These are phyloP conservation scores for Flaveria trinervia DNA, from an alignment of 129 eudicot genomes.

Conservation along the genomic window DNA sequence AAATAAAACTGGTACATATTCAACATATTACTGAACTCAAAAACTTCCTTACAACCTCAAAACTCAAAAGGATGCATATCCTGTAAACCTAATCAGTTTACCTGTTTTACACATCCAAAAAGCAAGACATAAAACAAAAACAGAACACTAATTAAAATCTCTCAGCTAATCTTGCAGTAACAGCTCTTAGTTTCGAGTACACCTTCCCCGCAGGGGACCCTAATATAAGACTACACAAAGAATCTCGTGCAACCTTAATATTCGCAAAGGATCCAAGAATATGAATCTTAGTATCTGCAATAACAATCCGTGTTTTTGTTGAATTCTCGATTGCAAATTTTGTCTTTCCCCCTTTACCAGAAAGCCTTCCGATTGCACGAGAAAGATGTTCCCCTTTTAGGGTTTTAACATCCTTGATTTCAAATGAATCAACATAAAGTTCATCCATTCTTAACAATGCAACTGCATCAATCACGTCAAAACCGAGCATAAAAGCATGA, in stretches of 20 bases:
- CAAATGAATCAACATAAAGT: conserved; percentile 76
- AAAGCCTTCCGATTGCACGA: conserved; percentile 74
- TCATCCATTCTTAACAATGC: conserved; percentile 70
- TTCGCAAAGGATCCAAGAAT: conserved; percentile 71
- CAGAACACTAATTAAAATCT: conserved; percentile 39
- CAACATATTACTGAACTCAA: background rate
- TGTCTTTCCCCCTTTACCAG: conserved; percentile 78
- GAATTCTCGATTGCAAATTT: conserved; percentile 77
- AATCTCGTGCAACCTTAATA: conserved; percentile 71
- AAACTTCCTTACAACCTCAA: conserved; percentile 17
- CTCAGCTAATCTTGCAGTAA: conserved; percentile 63
- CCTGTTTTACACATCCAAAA: conserved; percentile 20
- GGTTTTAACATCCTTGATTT: conserved; percentile 79
- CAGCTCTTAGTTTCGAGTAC: conserved; percentile 69
- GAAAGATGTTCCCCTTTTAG: conserved; percentile 68
- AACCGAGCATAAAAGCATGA: conserved; percentile 80
- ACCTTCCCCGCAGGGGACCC: conserved; percentile 77
- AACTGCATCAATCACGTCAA: conserved; percentile 64
- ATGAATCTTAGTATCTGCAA: conserved; percentile 75
- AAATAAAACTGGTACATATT: background rate
- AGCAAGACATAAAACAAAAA: background rate
- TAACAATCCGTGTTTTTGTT: conserved; percentile 73
- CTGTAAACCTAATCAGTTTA: background rate
- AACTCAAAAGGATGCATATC: background rate
- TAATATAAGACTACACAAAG: conserved; percentile 65